Evolutionary conservation across 495 filamentous ascomycete species (phyloP).

Genomic region (Neurospora cerealis): DNA sequence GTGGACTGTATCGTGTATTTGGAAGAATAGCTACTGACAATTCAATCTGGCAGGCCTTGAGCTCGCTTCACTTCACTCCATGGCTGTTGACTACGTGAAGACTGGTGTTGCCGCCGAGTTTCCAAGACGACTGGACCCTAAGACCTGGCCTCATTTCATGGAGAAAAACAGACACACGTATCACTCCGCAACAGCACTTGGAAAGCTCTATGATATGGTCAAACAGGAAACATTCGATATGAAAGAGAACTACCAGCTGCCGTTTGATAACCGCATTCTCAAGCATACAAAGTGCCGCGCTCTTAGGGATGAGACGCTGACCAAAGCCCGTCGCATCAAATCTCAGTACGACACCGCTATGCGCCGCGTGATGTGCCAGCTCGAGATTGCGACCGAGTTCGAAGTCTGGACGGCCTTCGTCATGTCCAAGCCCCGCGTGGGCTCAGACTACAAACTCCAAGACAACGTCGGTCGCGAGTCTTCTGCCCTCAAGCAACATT

Average conservation of each 20-base stretch:
- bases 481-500: conserved; percentile 51
- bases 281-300: conserved; percentile 15
- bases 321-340: conserved; percentile 58
- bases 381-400: conserved; percentile 80
- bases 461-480: conserved; percentile 69
- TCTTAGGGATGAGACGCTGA: conserved; percentile 42
- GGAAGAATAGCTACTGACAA: not conserved
- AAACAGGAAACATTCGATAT: conserved; percentile 48
- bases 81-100: conserved; percentile 89
- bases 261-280: conserved; percentile 74
- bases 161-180: conserved; percentile 58
- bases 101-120: conserved; percentile 69
- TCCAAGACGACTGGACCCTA: conserved; percentile 46
- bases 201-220: conserved; percentile 68
- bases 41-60: conserved; percentile 35
- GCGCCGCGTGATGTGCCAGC: conserved; percentile 73
- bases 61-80: conserved; percentile 76
- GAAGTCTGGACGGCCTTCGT: conserved; percentile 85
- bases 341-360: conserved; percentile 66
- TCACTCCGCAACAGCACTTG: conserved; percentile 62
- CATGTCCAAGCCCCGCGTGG: conserved; percentile 53
- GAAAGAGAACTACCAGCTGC: conserved; percentile 51
- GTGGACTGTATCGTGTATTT: conserved; percentile 7
- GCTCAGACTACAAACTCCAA: conserved; percentile 72
- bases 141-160: conserved; percentile 83